Conservation (phyloP, 2,329 filamentous ascomycete genomes). For the Knoxdaviesia capensis region DNA sequence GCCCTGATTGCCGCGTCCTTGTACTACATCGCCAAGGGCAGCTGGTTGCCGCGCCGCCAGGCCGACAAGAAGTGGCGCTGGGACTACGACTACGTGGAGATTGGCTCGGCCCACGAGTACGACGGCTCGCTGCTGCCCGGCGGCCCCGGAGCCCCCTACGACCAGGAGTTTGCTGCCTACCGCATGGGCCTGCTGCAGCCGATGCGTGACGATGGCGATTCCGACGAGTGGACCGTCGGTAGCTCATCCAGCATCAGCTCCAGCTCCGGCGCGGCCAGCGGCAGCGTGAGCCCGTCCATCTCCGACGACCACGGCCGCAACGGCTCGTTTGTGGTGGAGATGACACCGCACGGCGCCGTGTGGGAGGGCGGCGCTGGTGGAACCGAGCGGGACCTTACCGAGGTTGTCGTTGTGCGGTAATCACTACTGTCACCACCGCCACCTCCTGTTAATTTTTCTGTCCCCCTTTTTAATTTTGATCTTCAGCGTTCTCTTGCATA, state of each 20-base stretch:
- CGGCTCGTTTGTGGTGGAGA: conserved; percentile 10
- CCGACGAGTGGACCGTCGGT: conserved; percentile 79
- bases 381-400: conserved; percentile 22
- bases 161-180: conserved; percentile 26
- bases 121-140: conserved; percentile 5
- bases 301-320: conserved; percentile 18
- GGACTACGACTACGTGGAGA: conserved; percentile 89
- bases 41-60: conserved; percentile 68
- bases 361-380: conserved; percentile 18
- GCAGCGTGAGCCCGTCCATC: conserved; percentile 26
- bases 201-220: conserved; percentile 29
- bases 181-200: conserved; percentile 24
- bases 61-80: conserved; percentile 72
- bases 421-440: no score
- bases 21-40: conserved; percentile 65
- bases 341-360: conserved; percentile 15
- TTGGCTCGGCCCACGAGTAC: conserved; percentile 26
- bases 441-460: no score
- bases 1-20: conserved; percentile 57
- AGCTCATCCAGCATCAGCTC: conserved; percentile 45
- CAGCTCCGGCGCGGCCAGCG: conserved; percentile 21
- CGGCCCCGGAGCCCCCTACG: conserved; percentile 8
- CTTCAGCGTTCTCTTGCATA: no score
- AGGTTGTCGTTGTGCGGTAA: conserved; percentile 22
- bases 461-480: no score